phyloP scores from a whole-genome alignment of 2,329 filamentous ascomycete species.

The Hawksworthiomyces lignivorus region DNA sequence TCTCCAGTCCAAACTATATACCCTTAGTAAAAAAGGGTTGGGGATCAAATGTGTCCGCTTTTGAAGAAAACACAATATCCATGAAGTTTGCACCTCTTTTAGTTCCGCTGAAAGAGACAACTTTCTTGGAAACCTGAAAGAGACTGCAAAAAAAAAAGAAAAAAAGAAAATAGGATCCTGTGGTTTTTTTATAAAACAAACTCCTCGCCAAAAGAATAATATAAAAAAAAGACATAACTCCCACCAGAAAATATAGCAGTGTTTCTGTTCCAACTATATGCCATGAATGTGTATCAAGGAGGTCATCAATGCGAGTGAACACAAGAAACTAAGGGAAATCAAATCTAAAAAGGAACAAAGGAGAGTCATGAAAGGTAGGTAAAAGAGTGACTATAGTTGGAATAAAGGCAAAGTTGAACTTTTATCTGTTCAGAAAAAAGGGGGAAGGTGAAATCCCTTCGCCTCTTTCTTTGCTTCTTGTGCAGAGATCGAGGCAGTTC shows the following conservation, averaged over 20 bases:
- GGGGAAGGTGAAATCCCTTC: neutral
- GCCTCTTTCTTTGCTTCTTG: too few species aligned
- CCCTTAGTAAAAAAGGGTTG: too few species aligned
- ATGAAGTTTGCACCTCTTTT: too few species aligned
- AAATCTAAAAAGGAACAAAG: slow-evolving; percentile 9
- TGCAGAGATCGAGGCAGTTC: slow-evolving; percentile 21
- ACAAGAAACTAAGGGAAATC: neutral
- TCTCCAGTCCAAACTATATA: too few species aligned
- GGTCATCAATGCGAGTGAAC: too few species aligned
- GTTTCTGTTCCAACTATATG: too few species aligned
- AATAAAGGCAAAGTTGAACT: neutral
- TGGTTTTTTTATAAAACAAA: neutral
- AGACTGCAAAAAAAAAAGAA: neutral
- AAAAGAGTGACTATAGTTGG: slow-evolving; percentile 12
- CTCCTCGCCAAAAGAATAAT: neutral
- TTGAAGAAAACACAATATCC: too few species aligned
- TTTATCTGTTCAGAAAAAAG: neutral
- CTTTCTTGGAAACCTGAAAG: neutral
- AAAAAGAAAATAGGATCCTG: neutral
- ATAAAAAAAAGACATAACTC: too few species aligned
- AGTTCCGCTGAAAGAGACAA: too few species aligned
- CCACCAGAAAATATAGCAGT: too few species aligned
- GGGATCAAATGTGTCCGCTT: too few species aligned
- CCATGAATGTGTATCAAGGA: too few species aligned
- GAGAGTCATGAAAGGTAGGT: slow-evolving; percentile 6